Base-by-base conservation (phyloP, 768 basidiomycete species). In the Collybia sp. region DNA sequence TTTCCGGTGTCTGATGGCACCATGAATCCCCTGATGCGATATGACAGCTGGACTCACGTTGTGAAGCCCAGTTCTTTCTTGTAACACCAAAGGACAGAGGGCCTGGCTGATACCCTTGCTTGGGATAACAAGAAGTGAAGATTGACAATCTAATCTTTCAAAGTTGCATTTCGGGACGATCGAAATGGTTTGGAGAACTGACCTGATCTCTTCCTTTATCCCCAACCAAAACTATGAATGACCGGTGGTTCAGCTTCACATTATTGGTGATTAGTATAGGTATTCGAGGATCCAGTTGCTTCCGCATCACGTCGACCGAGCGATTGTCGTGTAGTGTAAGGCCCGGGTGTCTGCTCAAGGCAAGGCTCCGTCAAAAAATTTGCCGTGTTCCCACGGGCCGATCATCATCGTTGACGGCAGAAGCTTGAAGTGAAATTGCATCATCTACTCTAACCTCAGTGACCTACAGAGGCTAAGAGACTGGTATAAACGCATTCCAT, bases 51-150 rank as follows among this genome's bases (percentile, higher is more conserved):
- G n/a, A 70, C 82, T 53, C 55, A 87, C 90, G 80, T 93, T 8
- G 93, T 93, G 59, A 99, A 99, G 0, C 94, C 95, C 0, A 99
- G 75, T 33, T 98, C 94, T 62, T 97, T 98, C 70, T 96, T 98
- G 75, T 99, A 99, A 57, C 93, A 96, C 96, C 96, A 99, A 50
- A 98, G 68, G 1, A 96, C 93, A 6, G 87, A 90, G 1, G 93
- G 93, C 12, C 93, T 75, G 3, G 91, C 87, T 16, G 90, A 93
- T 2, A 93, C 83, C 44, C 88, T 78, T 12, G 88, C 88, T 63
- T 97, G 94, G 0, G 93, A 93, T 13, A 99, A 79, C 39, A 99
- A 63, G 64, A 89, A 98, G 65, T 99, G 95, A 20, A 99, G 73
- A 63, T 98, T 98, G 45, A 97, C 94, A 42, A 95, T 81, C 83